Base-by-base conservation (phyloP, 2,329 filamentous ascomycete species). In the Penicillium italicum region DNA sequence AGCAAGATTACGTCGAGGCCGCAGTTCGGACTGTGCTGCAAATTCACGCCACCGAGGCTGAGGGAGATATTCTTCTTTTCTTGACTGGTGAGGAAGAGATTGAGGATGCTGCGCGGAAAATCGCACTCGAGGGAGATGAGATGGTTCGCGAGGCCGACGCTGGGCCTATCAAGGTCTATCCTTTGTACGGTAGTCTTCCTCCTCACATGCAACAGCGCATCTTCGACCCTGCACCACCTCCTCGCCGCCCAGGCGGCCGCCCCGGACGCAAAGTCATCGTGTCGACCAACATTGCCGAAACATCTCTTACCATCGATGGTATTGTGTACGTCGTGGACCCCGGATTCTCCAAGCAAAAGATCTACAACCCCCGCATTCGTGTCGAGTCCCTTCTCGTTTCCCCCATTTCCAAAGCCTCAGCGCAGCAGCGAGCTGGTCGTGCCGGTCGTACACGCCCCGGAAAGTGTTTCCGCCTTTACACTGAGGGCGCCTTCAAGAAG, bases 291-390 rank as follows among this genome's bases (percentile, higher is more conserved):
- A 99, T 99, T 74, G 94, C 94, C 42, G 94, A 99, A 79, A 99
- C 94, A 0, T 93, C 88, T 68, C 84, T 99, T 75, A 99, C 94
- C 44, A 99, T 99, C 58, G 94, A 99, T 70, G 94, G 94, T 72
- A 99, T 99, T 61, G 94, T 99, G 34, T 99, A 97, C 69, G 94
- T 99, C 33, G 93, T 99, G n/a, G 94, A 99, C 69, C 93, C 94
- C 2, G 94, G 94, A 34, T 99, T 99, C 79, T 96, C 91, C 78
- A 99, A 99, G 79, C 94, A 99, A 70, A 99, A 97, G 77, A 94
- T 97, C 60, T 99, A 97, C 80, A 97, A 99, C 74, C 93, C 94
- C 22, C 87, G 94, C 58, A 95, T 96, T 66, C 87, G 94, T 74
- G 92, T 99, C 62, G 94, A 99, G 76, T 97, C 94, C 1, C 82